Evolutionary conservation across 1,284 basidiomycete genomes (phyloP).

Genomic region (Rhizoctonia solani): DNA sequence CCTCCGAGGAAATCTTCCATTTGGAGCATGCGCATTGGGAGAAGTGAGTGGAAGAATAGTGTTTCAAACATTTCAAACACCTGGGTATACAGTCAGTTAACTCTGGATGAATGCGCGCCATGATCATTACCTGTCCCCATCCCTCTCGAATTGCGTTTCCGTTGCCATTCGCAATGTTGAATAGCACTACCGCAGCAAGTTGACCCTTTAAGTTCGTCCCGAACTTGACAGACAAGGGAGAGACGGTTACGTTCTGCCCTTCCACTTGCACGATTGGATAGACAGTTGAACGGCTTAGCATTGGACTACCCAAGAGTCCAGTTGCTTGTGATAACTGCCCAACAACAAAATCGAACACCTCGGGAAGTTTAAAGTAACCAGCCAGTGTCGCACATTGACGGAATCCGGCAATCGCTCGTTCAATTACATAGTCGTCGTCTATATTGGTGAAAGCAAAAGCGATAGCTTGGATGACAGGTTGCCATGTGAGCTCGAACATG

Average conservation of each 20-base stretch:
- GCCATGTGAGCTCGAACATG: constrained; percentile 94
- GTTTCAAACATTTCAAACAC: constrained; percentile 99
- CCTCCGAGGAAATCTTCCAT: constrained; percentile 97
- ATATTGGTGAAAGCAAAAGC: constrained; percentile 94
- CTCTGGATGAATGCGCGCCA: constrained; percentile 4
- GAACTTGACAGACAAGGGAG: constrained; percentile 89
- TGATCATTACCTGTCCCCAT: constrained; percentile 75
- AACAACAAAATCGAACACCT: constrained; percentile 97
- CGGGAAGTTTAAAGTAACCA: constrained; percentile 83
- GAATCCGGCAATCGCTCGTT: constrained; percentile 93
- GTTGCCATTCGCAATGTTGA: constrained; percentile 97
- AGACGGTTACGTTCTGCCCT: constrained; percentile 85
- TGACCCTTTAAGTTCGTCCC: constrained; percentile 96
- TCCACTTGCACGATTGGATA: constrained; percentile 95
- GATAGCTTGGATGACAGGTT: constrained; percentile 86
- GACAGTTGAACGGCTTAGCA: constrained; percentile 75
- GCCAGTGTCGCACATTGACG: constrained; percentile 95
- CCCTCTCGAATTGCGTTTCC: constrained; percentile 93
- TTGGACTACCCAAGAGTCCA: constrained; percentile 73
- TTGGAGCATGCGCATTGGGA: constrained; percentile 87
- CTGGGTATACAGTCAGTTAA: constrained; percentile 47
- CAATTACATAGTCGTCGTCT: constrained; percentile 95
- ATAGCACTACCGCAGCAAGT: constrained; percentile 94
- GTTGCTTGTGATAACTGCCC: constrained; percentile 89
- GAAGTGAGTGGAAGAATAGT: constrained; percentile 88